Evolutionary conservation across 495 filamentous ascomycete genomes (phyloP).

Genomic region (Talaromyces proteolyticus): DNA sequence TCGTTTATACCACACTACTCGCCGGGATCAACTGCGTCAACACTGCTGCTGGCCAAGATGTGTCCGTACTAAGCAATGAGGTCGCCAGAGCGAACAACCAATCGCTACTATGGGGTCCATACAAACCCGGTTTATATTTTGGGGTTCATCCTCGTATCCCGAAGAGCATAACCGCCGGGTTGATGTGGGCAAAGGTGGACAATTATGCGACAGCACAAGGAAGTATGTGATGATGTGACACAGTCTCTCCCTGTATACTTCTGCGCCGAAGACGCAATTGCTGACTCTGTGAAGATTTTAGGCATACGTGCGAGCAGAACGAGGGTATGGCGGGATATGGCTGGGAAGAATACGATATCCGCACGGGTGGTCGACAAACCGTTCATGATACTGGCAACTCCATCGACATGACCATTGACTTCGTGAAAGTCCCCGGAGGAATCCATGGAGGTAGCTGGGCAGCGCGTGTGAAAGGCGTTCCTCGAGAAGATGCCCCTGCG

Average conservation of each 20-base stretch:
- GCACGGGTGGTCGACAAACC: slow-evolving; percentile 79
- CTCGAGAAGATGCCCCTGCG: slow-evolving; percentile 58
- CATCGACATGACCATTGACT: slow-evolving; percentile 85
- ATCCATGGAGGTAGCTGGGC: slow-evolving; percentile 88
- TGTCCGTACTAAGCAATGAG: slow-evolving; percentile 34
- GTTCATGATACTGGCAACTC: slow-evolving; percentile 84
- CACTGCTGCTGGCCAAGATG: slow-evolving; percentile 23
- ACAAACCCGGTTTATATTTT: slow-evolving; percentile 94
- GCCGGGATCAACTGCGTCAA: slow-evolving; percentile 3
- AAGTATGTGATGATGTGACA: slow-evolving; percentile 70
- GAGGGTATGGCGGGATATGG: slow-evolving; percentile 94
- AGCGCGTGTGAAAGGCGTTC: slow-evolving; percentile 75
- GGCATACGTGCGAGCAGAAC: slow-evolving; percentile 93
- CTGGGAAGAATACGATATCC: slow-evolving; percentile 92
- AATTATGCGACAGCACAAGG: slow-evolving; percentile 69
- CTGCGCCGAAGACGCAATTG: not conserved
- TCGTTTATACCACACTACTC: not conserved
- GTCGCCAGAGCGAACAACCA: slow-evolving; percentile 61
- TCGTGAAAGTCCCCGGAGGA: slow-evolving; percentile 89
- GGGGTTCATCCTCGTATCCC: slow-evolving; percentile 84
- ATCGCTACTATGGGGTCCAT: slow-evolving; percentile 92
- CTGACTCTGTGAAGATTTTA: slow-evolving; percentile 54
- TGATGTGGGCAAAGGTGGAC: slow-evolving; percentile 90
- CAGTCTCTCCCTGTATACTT: not conserved
- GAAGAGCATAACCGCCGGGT: slow-evolving; percentile 72